Conservation (phyloP, 345 rosid species). For the Lagerstroemia speciosa region DNA sequence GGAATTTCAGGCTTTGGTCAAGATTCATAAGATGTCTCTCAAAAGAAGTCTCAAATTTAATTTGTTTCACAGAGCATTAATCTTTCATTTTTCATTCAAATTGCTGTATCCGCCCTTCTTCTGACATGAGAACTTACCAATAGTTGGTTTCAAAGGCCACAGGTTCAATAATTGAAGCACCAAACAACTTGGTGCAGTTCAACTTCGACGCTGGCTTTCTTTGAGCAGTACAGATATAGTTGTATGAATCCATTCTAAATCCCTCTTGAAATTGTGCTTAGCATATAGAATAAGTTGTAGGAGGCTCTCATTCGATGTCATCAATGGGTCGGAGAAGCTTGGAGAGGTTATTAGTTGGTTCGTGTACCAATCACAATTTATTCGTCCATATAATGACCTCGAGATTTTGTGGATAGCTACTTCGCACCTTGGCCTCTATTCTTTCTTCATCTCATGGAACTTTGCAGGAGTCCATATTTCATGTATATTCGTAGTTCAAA, state of each 20-base stretch:
- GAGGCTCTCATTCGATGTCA: background rate
- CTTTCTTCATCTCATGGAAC: background rate
- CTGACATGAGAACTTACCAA: background rate
- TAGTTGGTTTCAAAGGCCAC: background rate
- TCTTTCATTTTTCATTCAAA: background rate
- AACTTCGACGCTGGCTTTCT: background rate
- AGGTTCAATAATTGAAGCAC: conserved; percentile 4
- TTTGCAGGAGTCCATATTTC: background rate
- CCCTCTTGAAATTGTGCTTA: background rate
- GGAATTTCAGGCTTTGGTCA: background rate
- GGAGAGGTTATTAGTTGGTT: background rate
- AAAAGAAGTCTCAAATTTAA: background rate
- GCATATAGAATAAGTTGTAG: background rate
- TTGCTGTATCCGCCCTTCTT: background rate
- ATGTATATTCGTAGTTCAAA: background rate
- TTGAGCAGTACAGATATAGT: background rate
- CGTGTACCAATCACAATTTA: background rate
- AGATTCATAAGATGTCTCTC: background rate
- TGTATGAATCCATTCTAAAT: background rate
- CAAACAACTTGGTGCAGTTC: background rate
- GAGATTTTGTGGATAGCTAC: background rate
- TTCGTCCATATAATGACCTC: background rate
- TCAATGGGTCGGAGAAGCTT: background rate
- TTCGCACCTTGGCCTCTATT: background rate
- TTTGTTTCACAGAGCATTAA: background rate